Conservation (phyloP, 208 protist genomes). For the Giardia duodenalis region DNA sequence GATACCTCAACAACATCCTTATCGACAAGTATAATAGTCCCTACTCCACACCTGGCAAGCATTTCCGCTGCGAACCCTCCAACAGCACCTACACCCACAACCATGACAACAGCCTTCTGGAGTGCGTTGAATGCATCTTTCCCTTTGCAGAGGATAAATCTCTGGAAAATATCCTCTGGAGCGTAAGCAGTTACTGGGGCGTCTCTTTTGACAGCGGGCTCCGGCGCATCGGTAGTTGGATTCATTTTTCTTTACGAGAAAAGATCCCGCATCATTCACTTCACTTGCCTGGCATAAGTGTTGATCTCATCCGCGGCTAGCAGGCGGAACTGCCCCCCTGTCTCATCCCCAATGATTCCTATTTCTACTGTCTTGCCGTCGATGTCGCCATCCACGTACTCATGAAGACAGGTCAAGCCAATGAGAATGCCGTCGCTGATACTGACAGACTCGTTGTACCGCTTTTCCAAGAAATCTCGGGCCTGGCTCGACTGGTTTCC, state of each 20-base stretch:
- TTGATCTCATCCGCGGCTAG: no score
- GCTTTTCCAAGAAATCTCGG: not conserved
- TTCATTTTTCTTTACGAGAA: no score
- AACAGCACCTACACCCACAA: not conserved
- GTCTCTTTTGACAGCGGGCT: no score
- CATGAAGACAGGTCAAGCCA: not conserved
- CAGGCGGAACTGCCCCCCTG: no score
- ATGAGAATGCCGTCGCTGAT: not conserved
- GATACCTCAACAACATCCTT: not conserved
- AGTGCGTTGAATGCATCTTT: not conserved
- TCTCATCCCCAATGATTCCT: not conserved
- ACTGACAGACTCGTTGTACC: not conserved
- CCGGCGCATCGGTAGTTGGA: no score
- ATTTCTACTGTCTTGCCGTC: not conserved
- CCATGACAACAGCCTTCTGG: not conserved
- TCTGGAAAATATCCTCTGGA: constrained; percentile 6
- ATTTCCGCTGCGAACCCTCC: not conserved
- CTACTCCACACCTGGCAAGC: not conserved
- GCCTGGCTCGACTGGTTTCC: not conserved
- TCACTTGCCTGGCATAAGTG: no score
- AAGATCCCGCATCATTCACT: no score
- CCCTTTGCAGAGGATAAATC: not conserved
- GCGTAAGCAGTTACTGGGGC: not conserved
- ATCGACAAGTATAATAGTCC: not conserved
- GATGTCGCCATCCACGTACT: not conserved